Conservation (phyloP, 495 filamentous ascomycete genomes). For the Penicillium cataractarum region DNA sequence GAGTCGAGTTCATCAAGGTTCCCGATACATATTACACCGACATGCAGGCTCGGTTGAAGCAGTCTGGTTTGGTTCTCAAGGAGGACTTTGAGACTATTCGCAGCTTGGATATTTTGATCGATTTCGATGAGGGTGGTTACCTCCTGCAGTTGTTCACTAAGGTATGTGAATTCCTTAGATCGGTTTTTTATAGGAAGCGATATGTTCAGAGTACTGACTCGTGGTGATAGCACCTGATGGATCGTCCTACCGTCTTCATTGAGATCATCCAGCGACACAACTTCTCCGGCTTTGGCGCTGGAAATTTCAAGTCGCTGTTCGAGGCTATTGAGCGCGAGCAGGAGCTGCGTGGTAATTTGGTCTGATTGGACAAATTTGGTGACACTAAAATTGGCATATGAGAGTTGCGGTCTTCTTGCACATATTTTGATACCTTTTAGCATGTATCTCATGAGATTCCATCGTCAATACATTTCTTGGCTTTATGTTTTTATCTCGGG, state of each 20-base stretch:
- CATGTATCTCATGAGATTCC: neutral
- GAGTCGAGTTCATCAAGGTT: slow-evolving; percentile 87
- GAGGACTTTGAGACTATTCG: slow-evolving; percentile 78
- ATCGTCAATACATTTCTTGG: neutral
- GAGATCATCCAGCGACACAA: slow-evolving; percentile 90
- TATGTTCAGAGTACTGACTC: slow-evolving; percentile 22
- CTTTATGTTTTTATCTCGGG: neutral
- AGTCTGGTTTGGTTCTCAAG: slow-evolving; percentile 55
- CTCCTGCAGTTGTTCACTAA: slow-evolving; percentile 86
- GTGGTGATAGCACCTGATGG: slow-evolving; percentile 71
- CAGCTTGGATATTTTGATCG: slow-evolving; percentile 79
- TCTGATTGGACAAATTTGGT: slow-evolving; percentile 26
- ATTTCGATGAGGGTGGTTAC: slow-evolving; percentile 90
- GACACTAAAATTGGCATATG: neutral
- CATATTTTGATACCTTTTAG: slow-evolving; percentile 2
- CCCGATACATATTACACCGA: slow-evolving; percentile 81
- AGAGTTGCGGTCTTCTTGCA: neutral
- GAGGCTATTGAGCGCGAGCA: slow-evolving; percentile 93
- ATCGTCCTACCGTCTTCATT: slow-evolving; percentile 90
- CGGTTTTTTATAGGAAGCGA: neutral
- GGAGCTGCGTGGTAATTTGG: slow-evolving; percentile 76
- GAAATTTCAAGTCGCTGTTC: slow-evolving; percentile 93
- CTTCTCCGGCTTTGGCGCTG: slow-evolving; percentile 87
- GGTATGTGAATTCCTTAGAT: slow-evolving; percentile 32
- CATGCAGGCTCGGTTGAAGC: slow-evolving; percentile 67